A percentile compares a stretch with the other conserved stretches of the same genome.
These are phyloP conservation scores for Scheffersomyces insectosa DNA, from an alignment of 1,139 yeast genomes.

Conservation along the genomic window DNA sequence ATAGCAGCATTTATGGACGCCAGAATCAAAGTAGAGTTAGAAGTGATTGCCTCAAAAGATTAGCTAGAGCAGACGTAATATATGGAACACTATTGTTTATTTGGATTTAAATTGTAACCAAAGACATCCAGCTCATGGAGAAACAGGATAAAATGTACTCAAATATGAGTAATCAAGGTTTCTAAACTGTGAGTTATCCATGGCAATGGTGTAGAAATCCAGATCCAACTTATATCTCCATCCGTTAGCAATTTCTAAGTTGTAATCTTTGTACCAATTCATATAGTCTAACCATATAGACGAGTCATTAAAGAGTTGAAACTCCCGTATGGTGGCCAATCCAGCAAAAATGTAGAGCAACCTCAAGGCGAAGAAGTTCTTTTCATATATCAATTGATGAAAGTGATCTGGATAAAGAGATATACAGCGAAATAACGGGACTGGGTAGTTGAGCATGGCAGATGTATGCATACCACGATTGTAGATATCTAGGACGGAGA, in stretches of 20 bases:
- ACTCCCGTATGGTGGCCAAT: conserved; percentile 20
- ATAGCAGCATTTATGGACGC: conserved; percentile 37
- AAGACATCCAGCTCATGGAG: too few relatives aligned
- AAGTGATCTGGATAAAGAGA: conserved; percentile 19
- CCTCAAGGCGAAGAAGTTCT: conserved; percentile 25
- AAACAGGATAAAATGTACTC: conserved; percentile 7
- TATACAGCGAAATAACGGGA: conserved; percentile 31
- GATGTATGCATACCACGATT: conserved; percentile 15
- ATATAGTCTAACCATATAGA: conserved; percentile 33
- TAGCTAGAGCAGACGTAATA: conserved; percentile 5
- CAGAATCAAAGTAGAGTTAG: conserved; percentile 34
- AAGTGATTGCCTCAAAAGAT: conserved; percentile 34
- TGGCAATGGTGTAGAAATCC: conserved; percentile 11
- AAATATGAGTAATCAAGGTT: conserved; percentile 1
- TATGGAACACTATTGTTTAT: too few relatives aligned
- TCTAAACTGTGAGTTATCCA: conserved; percentile 4
- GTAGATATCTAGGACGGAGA: conserved; percentile 12
- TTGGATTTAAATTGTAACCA: too few relatives aligned
- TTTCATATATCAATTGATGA: conserved; percentile 18
- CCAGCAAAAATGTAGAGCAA: conserved; percentile 24
- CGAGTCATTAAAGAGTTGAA: conserved; percentile 17
- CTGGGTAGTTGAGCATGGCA: conserved; percentile 20
- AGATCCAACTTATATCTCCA: conserved; percentile 20
- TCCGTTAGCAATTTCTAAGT: conserved; percentile 6
- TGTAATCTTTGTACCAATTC: conserved; percentile 22